Evolutionary conservation across 805 yeast species (phyloP).

Genomic region (Kuraishia hungarica): DNA sequence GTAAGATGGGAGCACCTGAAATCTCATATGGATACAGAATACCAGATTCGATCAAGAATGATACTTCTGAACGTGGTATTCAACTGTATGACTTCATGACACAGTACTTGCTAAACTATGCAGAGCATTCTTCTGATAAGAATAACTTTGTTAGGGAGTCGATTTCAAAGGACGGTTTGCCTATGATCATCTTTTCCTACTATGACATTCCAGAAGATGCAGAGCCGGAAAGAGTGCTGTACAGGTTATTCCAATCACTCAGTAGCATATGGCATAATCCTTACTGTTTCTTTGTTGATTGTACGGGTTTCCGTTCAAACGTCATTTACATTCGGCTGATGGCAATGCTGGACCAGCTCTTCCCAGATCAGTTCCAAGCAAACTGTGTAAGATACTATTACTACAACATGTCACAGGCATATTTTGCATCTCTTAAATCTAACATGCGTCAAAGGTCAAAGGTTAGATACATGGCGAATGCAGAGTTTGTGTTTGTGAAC

Average conservation of each 20-base stretch:
- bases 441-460: conserved; percentile 4
- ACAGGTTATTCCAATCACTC: conserved; percentile 53
- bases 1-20: neutral
- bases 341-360: conserved; percentile 19
- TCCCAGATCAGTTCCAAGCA: conserved; percentile 39
- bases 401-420: conserved; percentile 33
- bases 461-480: neutral
- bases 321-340: conserved; percentile 5
- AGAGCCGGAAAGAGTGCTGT: conserved; percentile 45
- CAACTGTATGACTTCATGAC: conserved; percentile 69
- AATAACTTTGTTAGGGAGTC: conserved; percentile 48
- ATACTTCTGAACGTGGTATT: conserved; percentile 34
- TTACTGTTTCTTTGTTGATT: conserved; percentile 56
- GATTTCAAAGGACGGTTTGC: conserved; percentile 65
- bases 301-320: conserved; percentile 44
- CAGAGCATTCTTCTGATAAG: conserved; percentile 31
- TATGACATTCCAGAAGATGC: conserved; percentile 25
- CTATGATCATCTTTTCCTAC: conserved; percentile 50
- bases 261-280: conserved; percentile 66
- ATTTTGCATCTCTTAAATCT: conserved; percentile 4
- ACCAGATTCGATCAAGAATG: conserved; percentile 41
- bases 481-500: conserved; percentile 28
- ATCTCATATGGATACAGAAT: conserved; percentile 29
- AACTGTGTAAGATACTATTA: conserved; percentile 50
- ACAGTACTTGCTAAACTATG: conserved; percentile 48